Evolutionary conservation across 768 basidiomycete genomes (phyloP), one percentile per base, ranked within the genome.

Genomic region (Tylopilus vinaceipallidus): DNA sequence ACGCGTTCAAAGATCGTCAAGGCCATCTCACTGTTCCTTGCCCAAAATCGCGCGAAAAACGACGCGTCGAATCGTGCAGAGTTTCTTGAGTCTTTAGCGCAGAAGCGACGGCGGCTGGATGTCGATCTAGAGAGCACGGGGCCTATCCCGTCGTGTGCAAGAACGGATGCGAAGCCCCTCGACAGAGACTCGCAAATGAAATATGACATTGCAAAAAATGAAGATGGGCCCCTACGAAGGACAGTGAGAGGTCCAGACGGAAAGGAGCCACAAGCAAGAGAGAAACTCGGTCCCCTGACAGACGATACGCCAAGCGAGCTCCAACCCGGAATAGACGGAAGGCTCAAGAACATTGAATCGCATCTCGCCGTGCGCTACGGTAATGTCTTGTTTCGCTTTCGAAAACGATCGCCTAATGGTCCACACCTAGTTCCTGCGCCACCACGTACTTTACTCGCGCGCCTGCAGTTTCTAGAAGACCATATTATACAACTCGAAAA

Each of bases 141-240:
- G 11, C 49, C 59, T 9, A 57, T 64, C 19, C 64, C 75, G 14
- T 86, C 87, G 3, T 91, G 88, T 57, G 89, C 89, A 12, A 81
- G 89, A 9, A 78, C 80, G 3, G 86, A 90, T 50, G 84, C 88
- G 30, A 87, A 82, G 60, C 70, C 76, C 0, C 68, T 88, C 27
- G 80, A 91, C 63, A 73, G 90, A 33, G 86, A 89, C 48, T 70
- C 80, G 1, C 90, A 91, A 60, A 89, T 91, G 75, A 88, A 87
- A 63, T 91, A 91, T 55, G 90, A 92, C 63, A 86, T 92, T 53
- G 85, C 84, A n/a, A 88, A 83, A 67, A 90, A 91, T 53, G 84
- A 82, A 46, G 86, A 87, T 32, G 89, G 89, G 0, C 88, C 88
- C 1, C 70, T 92, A 36, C 75, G 79, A 26, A 75, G 81, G 57